phyloP scores from a whole-genome alignment of 2,329 filamentous ascomycete species.

The Fonsecaea pedrosoi region DNA sequence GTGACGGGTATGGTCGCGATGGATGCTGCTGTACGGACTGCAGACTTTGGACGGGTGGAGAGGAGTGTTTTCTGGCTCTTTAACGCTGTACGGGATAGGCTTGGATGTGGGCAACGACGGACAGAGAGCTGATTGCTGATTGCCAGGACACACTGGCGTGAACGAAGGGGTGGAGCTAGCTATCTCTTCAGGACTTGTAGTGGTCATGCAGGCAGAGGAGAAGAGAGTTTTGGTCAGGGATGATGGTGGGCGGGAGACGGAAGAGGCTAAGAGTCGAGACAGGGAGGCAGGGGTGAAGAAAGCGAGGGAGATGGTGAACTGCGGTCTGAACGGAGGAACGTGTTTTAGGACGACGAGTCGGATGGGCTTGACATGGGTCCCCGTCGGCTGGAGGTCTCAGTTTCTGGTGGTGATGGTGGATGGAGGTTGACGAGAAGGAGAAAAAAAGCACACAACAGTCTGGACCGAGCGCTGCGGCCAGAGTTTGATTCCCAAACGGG shows the following conservation, averaged over 20 bases:
- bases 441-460: slow-evolving; percentile 20
- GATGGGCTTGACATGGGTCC: slow-evolving; percentile 26
- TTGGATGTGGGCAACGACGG: slow-evolving; percentile 1
- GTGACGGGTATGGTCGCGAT: slow-evolving; percentile 31
- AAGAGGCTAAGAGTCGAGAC: slow-evolving; percentile 7
- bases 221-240: slow-evolving; percentile 8
- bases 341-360: slow-evolving; percentile 15
- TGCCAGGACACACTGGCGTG: slow-evolving; percentile 10
- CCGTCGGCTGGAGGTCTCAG: slow-evolving; percentile 26
- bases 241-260: slow-evolving; percentile 8
- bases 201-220: slow-evolving; percentile 7
- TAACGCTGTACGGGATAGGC: slow-evolving; percentile 18
- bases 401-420: slow-evolving; percentile 13
- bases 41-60: slow-evolving; percentile 12
- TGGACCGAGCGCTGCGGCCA: slow-evolving; percentile 33
- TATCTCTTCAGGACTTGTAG: neutral
- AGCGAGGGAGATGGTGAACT: slow-evolving; percentile 1
- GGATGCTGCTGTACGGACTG: slow-evolving; percentile 10
- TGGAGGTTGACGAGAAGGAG: slow-evolving; percentile 14
- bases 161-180: slow-evolving; percentile 4
- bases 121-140: slow-evolving; percentile 20
- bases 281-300: slow-evolving; percentile 2
- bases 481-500: slow-evolving; percentile 32
- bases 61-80: slow-evolving; percentile 4
- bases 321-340: slow-evolving; percentile 1